phyloP scores from a whole-genome alignment of 352 stramenopile genomes.

The Globisporangium nunn region DNA sequence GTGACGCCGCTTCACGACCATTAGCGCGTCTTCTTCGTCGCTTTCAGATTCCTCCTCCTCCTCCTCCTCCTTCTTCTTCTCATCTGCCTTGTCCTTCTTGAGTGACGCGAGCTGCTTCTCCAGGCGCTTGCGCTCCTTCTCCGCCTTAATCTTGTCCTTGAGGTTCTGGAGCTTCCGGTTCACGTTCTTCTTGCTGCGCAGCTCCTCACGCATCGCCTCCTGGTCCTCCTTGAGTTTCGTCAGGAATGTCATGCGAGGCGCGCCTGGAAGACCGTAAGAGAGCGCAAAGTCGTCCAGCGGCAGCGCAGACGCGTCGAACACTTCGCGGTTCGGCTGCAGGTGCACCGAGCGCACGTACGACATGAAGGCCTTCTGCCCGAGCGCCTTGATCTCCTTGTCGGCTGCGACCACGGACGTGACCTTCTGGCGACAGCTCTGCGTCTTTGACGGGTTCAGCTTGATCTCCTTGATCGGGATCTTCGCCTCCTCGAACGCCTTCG shows the following conservation, averaged over 20 bases:
- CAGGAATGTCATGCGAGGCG: conserved; percentile 91
- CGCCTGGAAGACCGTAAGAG: conserved; percentile 91
- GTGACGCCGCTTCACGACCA: conserved; percentile 91
- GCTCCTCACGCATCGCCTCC: conserved; percentile 79
- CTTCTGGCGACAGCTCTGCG: conserved; percentile 89
- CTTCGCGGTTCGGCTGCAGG: conserved; percentile 92
- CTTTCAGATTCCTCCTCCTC: conserved; percentile 23
- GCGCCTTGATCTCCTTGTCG: conserved; percentile 91
- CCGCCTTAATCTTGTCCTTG: conserved; percentile 97
- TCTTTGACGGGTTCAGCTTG: conserved; percentile 96
- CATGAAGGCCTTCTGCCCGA: conserved; percentile 98
- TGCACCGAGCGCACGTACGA: conserved; percentile 96
- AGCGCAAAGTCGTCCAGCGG: conserved; percentile 90
- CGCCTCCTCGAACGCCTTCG: conserved; percentile 75
- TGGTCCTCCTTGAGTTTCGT: conserved; percentile 72
- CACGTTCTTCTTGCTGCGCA: conserved; percentile 94
- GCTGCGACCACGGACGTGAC: conserved; percentile 89
- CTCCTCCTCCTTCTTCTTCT: conserved; percentile 23
- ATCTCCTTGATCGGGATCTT: conserved; percentile 96
- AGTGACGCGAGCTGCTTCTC: conserved; percentile 59
- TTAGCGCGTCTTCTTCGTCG: conserved; percentile 40
- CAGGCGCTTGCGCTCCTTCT: conserved; percentile 92
- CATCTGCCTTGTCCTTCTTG: conserved; percentile 23
- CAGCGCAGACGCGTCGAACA: conserved; percentile 91
- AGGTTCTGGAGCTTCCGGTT: conserved; percentile 96